A percentile compares a stretch with the other conserved stretches of the same genome.
Evolutionary conservation across 768 basidiomycete species (phyloP).

Genomic region (Lyophyllum shimeji): DNA sequence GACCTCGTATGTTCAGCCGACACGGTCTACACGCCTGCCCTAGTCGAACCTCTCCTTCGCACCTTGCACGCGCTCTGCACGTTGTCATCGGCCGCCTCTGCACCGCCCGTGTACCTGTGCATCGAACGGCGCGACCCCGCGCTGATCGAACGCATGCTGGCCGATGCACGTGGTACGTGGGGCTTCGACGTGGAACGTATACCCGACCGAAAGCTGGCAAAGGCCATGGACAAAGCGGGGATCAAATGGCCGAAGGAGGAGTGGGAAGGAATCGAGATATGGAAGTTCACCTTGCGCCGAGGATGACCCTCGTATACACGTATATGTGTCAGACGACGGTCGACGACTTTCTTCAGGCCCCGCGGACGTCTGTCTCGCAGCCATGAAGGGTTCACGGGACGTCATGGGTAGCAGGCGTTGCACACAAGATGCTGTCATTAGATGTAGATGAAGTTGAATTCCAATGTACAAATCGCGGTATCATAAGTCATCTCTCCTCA

Average conservation of each 20-base stretch:
- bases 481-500: background rate
- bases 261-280: slow-evolving; percentile 84
- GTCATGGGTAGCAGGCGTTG: background rate
- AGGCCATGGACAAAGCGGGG: slow-evolving; percentile 58
- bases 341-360: background rate
- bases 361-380: background rate
- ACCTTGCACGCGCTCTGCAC: slow-evolving; percentile 57
- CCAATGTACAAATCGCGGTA: background rate
- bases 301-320: background rate
- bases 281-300: slow-evolving; percentile 47
- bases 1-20: slow-evolving; percentile 83
- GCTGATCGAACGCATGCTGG: slow-evolving; percentile 58
- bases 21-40: slow-evolving; percentile 67
- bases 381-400: background rate
- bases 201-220: slow-evolving; percentile 54
- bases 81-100: slow-evolving; percentile 29
- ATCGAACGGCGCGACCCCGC: slow-evolving; percentile 77
- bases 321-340: background rate
- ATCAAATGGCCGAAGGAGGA: slow-evolving; percentile 63
- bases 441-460: background rate
- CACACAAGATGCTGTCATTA: background rate
- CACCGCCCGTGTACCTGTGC: slow-evolving; percentile 59
- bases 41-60: slow-evolving; percentile 68
- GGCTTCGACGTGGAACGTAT: slow-evolving; percentile 60
- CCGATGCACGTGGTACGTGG: slow-evolving; percentile 54